Base-by-base conservation (phyloP, 768 basidiomycete species). In the Russula lepida region DNA sequence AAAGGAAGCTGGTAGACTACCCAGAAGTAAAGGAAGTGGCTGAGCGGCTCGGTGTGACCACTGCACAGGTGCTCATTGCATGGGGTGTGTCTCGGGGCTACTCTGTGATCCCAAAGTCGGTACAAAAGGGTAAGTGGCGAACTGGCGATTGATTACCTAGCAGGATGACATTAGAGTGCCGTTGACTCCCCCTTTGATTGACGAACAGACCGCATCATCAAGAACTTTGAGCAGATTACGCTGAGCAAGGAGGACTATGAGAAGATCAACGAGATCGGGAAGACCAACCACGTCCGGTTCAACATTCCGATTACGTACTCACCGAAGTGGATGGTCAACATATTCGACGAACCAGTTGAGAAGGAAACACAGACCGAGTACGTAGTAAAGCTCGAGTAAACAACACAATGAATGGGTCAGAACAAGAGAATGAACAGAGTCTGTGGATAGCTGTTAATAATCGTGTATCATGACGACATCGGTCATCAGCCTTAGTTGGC, bases 101-200 rank as follows among this genome's bases (percentile, higher is more conserved):
- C 72, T 84, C 84, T 9, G 86, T 93, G 63, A 90, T 93, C 68
- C 92, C 92, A 19, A 93, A 94, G 79, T 84, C 83, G 58, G 88
- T 91, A 28, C 77, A 85, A 59, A 77, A 85, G 68, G 73, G 78
- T 80, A 41, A 21, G 59, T 44, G 5, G 28, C 15, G n/a, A 25
- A 47, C 58, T 44, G 5, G 28, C 15, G n/a, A 25, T 43, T 19
- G 27, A 23, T 15, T 2, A 23, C 25, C 19, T 11, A 13, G 25
- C 35, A 9, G n/a, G n/a, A 32, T 23, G 21, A 15, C 12, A 15
- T 15, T 23, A 23, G 25, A 8, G 17, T 25, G 47, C 1, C 9
- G 4, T n/a, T 8, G 7, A 44, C 27, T 44, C 4, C 5, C 23
- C 8, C 19, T 43, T 54, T 56, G 21, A 50, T 46, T 15, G 11